phyloP scores from a whole-genome alignment of 352 stramenopile genomes.

The Blastocystis sp. region DNA sequence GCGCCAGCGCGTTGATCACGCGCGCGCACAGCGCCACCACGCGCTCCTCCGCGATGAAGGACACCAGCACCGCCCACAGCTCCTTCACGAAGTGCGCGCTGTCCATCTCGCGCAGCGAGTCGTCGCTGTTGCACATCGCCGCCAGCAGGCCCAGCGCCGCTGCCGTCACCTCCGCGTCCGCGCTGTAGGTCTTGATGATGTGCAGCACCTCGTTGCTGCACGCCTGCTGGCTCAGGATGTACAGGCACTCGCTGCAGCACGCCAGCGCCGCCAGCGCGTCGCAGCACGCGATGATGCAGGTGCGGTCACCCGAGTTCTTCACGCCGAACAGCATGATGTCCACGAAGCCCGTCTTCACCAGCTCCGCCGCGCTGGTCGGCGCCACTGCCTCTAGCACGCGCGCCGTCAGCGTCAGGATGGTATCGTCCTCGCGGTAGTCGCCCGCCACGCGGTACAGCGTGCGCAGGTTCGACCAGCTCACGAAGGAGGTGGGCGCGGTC shows the following conservation, averaged over 20 bases:
- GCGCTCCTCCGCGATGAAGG: conserved; percentile 32
- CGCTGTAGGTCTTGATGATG: conserved; percentile 14
- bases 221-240: conserved; percentile 61
- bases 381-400: conserved; percentile 31
- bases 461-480: conserved; percentile 15
- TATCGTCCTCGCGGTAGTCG: conserved; percentile 40
- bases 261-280: conserved; percentile 43
- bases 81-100: conserved; percentile 37
- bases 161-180: conserved; percentile 29
- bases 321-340: conserved; percentile 54
- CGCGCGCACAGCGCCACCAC: conserved; percentile 31
- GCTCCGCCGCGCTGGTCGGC: conserved; percentile 6
- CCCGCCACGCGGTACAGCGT: conserved; percentile 39
- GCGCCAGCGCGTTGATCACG: conserved; percentile 53
- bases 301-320: background rate
- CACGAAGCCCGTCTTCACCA: conserved; percentile 63
- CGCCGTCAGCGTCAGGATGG: conserved; percentile 38
- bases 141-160: conserved; percentile 41
- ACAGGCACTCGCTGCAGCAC: conserved; percentile 38
- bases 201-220: conserved; percentile 40
- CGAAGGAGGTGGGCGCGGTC: conserved; percentile 7
- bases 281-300: conserved; percentile 59
- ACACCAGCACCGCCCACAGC: conserved; percentile 47
- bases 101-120: conserved; percentile 55
- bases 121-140: conserved; percentile 31